phyloP scores from a whole-genome alignment of 1,139 yeast genomes.

The Diutina mesorugosa region DNA sequence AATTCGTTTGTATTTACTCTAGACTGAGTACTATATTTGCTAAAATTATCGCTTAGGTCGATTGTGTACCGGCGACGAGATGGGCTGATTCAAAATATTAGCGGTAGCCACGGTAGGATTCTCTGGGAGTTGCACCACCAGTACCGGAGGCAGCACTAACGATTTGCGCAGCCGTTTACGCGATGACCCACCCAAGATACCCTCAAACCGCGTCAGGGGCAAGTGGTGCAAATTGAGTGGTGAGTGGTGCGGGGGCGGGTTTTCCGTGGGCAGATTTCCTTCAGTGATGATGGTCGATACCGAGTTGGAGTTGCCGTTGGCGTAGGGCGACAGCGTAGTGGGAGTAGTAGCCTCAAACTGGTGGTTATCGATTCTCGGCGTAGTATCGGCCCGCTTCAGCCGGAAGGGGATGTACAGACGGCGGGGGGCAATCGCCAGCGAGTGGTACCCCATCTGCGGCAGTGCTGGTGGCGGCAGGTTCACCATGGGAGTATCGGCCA shows the following conservation, averaged over 20 bases:
- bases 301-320: not conserved
- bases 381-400: not conserved
- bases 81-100: not conserved
- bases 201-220: not conserved
- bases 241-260: not conserved
- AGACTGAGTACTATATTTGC: too few species aligned
- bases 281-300: not conserved
- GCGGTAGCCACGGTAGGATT: slow-evolving; percentile 1
- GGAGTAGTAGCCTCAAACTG: not conserved
- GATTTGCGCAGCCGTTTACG: not conserved
- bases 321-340: not conserved
- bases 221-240: not conserved
- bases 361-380: not conserved
- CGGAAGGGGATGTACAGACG: slow-evolving; percentile 32
- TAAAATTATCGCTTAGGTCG: not conserved
- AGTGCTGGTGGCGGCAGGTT: not conserved
- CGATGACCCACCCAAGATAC: not conserved
- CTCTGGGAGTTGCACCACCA: not conserved
- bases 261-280: not conserved
- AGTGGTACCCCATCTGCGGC: not conserved
- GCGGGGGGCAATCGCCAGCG: slow-evolving; percentile 11
- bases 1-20: too few species aligned
- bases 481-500: slow-evolving; percentile 33
- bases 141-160: slow-evolving; percentile 1
- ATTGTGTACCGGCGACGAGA: not conserved